Evolutionary conservation across 176 grass and related monocot species (phyloP), one percentile per base, ranked within the genome.

Genomic region (Hordeum vulgare): DNA sequence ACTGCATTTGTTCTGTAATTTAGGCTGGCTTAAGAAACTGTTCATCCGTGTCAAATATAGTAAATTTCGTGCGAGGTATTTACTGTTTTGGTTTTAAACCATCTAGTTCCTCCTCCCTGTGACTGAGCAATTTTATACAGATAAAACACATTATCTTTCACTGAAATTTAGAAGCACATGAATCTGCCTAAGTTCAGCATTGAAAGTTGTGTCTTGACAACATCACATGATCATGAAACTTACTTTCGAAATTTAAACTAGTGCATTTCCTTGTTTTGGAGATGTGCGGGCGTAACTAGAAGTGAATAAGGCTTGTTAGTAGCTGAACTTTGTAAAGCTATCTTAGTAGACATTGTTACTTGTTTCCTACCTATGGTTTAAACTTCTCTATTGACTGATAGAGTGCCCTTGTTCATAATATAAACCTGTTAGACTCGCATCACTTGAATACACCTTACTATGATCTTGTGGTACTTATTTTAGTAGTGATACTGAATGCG

Each of bases 331-430:
- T 78, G 25, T 78, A 78, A 68, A 12, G 33, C 36, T 63, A 73
- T 86, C 76, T 73, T 80, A 72, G n/a, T 61, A 28, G 26, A 40
- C 72, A 40, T 18, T 47, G 41, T 73, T 73, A 53, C 45, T 24
- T 80, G n/a, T 80, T 77, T 28, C 61, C 10, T 39, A 13, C 21
- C n/a, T 41, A 61, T 24, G 17, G 23, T 24, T 63, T 68, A 68
- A 24, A 77, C 47, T 23, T 57, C 11, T 66, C 17, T 6, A 6
- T 59, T 25, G 27, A 26, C 27, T 53, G 59, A 78, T 61, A 37
- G 15, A 21, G 17, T 45, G 20, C 29, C 53, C 37, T 85, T 25
- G 36, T 59, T 69, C 45, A 58, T 23, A 27, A 34, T 58, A 53
- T 59, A 15, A 24, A 40, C 53, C 4, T 40, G 54, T 11, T 70